phyloP scores from a whole-genome alignment of 129 eudicot species.

The Escallonia herrerae region DNA sequence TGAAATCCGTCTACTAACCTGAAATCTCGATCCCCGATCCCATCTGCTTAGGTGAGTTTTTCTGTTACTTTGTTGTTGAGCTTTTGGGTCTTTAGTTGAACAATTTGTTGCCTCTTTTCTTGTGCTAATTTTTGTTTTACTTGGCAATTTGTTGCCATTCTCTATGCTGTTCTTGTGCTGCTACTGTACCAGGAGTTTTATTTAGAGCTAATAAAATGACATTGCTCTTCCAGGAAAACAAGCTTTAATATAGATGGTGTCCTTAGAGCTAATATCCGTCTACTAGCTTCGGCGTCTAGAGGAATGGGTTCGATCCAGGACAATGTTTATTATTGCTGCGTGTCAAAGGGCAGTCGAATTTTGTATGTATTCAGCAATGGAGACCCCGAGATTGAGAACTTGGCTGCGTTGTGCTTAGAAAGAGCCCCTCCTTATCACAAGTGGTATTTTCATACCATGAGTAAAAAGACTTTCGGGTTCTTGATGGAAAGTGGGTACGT shows the following conservation, averaged over 20 bases:
- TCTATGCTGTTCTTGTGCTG: not conserved
- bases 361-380: slow-evolving; percentile 44
- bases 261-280: not conserved
- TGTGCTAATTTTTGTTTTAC: not conserved
- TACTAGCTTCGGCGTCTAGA: not conserved
- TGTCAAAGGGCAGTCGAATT: slow-evolving; percentile 51
- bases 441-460: slow-evolving; percentile 72
- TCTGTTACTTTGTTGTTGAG: too few relatives aligned
- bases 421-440: slow-evolving; percentile 59
- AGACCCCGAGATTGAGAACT: slow-evolving; percentile 51
- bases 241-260: not conserved
- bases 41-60: too few relatives aligned
- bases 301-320: slow-evolving; percentile 35
- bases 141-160: not conserved
- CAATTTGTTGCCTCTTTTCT: not conserved
- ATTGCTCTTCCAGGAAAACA: not conserved
- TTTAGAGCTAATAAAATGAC: not conserved
- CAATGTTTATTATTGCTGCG: slow-evolving; percentile 56
- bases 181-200: not conserved
- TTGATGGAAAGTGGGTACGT: slow-evolving; percentile 58
- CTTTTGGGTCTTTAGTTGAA: too few relatives aligned
- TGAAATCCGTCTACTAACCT: too few relatives aligned
- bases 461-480: slow-evolving; percentile 49
- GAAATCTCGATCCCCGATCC: too few relatives aligned
- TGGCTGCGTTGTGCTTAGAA: slow-evolving; percentile 62